Evolutionary conservation across 352 stramenopile genomes (phyloP), one percentile per base, ranked within the genome.

Genomic region (Globisporangium ultimum): DNA sequence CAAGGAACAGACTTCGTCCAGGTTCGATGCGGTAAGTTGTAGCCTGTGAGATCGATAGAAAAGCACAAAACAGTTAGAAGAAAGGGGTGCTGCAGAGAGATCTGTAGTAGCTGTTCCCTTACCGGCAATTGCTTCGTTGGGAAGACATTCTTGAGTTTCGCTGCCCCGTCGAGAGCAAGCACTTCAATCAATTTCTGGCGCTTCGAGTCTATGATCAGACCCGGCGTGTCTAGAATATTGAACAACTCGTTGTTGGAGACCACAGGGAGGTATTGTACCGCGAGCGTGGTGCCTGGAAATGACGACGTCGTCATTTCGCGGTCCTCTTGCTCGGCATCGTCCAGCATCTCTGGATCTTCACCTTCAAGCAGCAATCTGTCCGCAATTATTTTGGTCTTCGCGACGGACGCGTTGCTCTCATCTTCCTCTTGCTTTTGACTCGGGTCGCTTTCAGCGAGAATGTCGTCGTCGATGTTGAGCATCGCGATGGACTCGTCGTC

Each of bases 241-340:
- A 87, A 94, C 10, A 85, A 66, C 24, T 94, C 80, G 38, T 94
- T 90, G 46, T 82, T 84, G 32, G 86, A 72, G 40, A 93, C 87
- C 5, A 95, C 72, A 3, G 85, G 82, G 58, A 93, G 62, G 55
- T 87, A 80, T 61, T 91, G 84, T 20, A 93, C 84, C 5, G 83
- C 90, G 45, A 98, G 68, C 11, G 91, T 98, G 24, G 91, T 98
- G 32, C 91, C 91, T 3, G 91, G 91, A 15, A 98, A 71, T 22
- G 81, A 80, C n/a, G 89, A 97, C 14, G 87, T 96, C 15, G 90
- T 97, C 71, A 97, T 86, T 47, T 86, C 60, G 3, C 78, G 70
- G 13, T 80, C 76, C 63, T 91, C 77, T 2, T 87, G 70, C 34
- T 89, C 65, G 34, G 71, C 84, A 24, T 74, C 84, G 49, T 91